These are phyloP conservation scores for Nemania sp. DNA, from an alignment of 2,329 filamentous ascomycete genomes.

Conservation along the genomic window DNA sequence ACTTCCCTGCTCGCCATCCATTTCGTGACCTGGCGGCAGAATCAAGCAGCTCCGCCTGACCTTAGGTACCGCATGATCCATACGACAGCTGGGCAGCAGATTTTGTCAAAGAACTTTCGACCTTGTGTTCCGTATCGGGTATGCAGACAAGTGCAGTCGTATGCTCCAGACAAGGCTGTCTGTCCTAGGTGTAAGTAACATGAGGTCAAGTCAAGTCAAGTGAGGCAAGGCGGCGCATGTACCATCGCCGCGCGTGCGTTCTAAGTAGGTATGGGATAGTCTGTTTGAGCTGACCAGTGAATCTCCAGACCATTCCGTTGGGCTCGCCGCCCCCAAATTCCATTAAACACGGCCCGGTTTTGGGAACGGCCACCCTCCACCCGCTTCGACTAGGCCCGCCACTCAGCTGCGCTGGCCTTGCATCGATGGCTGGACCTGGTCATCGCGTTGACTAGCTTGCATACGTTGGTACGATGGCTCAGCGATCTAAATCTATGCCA, in stretches of 20 bases:
- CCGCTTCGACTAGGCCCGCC: constrained; percentile 26
- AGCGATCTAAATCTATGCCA: constrained; percentile 30
- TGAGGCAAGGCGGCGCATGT: constrained; percentile 38
- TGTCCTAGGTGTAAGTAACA: constrained; percentile 30
- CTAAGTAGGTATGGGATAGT: constrained; percentile 4
- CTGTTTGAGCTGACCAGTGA: constrained; percentile 35
- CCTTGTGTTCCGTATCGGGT: constrained; percentile 8
- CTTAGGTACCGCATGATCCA: too few species aligned
- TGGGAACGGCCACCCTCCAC: constrained; percentile 22
- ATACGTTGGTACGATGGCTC: constrained; percentile 30
- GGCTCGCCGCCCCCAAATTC: constrained; percentile 36
- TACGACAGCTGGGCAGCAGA: background rate
- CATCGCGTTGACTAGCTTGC: constrained; percentile 30
- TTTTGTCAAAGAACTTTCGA: constrained; percentile 7
- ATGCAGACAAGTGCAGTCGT: constrained; percentile 13
- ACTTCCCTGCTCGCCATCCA: constrained; percentile 1
- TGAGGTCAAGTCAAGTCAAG: constrained; percentile 33
- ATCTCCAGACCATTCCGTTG: constrained; percentile 37
- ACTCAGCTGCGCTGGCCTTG: constrained; percentile 41
- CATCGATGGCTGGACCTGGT: constrained; percentile 40
- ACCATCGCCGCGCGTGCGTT: constrained; percentile 23
- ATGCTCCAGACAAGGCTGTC: constrained; percentile 28
- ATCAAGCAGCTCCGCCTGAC: background rate
- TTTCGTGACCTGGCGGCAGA: constrained; percentile 4
- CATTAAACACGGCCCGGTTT: constrained; percentile 23